Evolutionary conservation across 2,329 filamentous ascomycete species (phyloP), one percentile per base, ranked within the genome.

Genomic region (Seiridium cupressi): DNA sequence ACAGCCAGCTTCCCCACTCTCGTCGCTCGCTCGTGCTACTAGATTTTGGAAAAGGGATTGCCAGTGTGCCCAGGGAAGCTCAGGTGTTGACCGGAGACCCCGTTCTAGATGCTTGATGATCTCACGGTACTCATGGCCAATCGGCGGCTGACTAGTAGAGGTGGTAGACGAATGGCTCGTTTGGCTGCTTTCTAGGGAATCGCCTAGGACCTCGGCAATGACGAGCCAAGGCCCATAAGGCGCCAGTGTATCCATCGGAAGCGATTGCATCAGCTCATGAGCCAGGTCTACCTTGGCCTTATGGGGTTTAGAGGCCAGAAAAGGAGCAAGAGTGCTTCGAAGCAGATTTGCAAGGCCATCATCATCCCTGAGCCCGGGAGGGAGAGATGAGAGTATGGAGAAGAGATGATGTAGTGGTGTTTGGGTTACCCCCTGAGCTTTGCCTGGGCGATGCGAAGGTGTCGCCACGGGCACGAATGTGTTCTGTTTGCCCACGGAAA

Each of bases 41-140:
- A 91, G 75, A 1, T 79, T 73, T 7, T 82, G 76, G 57, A 91
- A 85, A 1, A 94, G 76, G 0, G 78, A 72, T 34, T 77, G 70
- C 84, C 84, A 87, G 5, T 76, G 70, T 13, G 73, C 61, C 64
- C 73, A 75, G 0, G 81, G 80, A 6, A 86, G 72, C 18, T 77
- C 77, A 0, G 81, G 79, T 3, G 80, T 80, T 31, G 77, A 75
- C 36, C 73, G 72, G 53, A 90, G 71, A 18, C 90, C 87, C 64
- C 81, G 77, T 66, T 88, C 82, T 3, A 96, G 79, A 40, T 96
- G 83, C 18, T 84, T 87, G 13, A 88, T 81, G 32, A 90, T 77
- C 56, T 89, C 85, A 7, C 89, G 87, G 64, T 91, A 93, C 59
- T 92, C 88, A 9, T 86, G 84, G 11, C 89, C 85, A 58, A 88